Base-by-base conservation (phyloP, 345 rosid genomes). In the Rhizophora apiculata region DNA sequence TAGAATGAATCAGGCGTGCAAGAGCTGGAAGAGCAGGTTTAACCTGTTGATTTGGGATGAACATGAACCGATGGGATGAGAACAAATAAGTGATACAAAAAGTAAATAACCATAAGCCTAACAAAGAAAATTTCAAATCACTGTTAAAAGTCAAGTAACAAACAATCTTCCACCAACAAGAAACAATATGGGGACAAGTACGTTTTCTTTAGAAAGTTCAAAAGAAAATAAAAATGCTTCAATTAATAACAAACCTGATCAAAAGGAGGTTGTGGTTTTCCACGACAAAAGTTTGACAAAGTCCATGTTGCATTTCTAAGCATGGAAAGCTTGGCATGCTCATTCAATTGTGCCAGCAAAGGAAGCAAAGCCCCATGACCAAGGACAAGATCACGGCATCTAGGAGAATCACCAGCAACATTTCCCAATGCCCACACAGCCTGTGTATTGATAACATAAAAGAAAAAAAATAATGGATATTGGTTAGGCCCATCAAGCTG, bases 391-490 rank as follows among this genome's bases (percentile, higher is more conserved):
- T 91, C 96, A 62, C 96, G 91, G 63, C 93, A 91, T 58, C 78
- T 82, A 54, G 97, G 89, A 69, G 97, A 87, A 78, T 91, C 97
- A 59, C 96, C 97, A 65, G 97, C 97, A 76, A 91, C 86, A 78
- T 91, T 91, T 53, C 96, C 97, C 78, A 91, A 62, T 36, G 96
- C 97, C 96, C 93, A 91, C 34, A 91, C 97, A 68, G 93, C 91
- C 97, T 89, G 71, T 43, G 49, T 2, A 59, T 43, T 30, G 3
- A 34, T 37, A 54, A 16, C 16, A 16, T 16, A 30, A 62, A 62
- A 11, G 15, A 46, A 4, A 21, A 15, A 39, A 0, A 56, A 15
- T 4, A 20, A 46, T 26, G 8, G 6, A 48, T 8, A 2, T 11
- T 1, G 22, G 27, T 11, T 36, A 66, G 31, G 36, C 15, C 43